Base-by-base conservation (phyloP, 2,329 filamentous ascomycete species). In the Penicillium verrucosum region DNA sequence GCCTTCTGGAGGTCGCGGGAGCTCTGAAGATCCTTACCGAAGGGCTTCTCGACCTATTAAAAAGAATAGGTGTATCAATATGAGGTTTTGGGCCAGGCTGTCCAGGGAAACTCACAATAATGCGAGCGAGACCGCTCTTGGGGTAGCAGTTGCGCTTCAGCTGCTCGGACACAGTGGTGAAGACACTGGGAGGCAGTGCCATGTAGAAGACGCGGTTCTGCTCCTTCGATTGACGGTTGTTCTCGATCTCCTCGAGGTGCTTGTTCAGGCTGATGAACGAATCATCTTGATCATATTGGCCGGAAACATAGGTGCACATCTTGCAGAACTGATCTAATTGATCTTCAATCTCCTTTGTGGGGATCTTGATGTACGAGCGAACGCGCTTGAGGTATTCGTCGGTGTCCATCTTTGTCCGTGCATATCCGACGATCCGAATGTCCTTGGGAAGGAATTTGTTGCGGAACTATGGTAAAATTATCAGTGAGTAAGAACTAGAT, bases 321-420 rank as follows among this genome's bases (percentile, higher is more conserved):
- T 84, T 80, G 80, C 87, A 88, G 80, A 99, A 99, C 58, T 94
- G 89, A 60, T 94, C 86, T 58, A 99, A 83, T 76, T 97, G 92
- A 78, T 96, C 89, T 81, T 99, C 92, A 67, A 95, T 87, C 69
- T 97, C 94, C 82, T 96, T 96, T 67, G 93, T 97, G 16, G 94
- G 94, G 16, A 92, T 94, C 85, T 99, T 97, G 82, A 99, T 99
- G 81, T 97, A 95, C 59, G 92, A 96, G 80, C 89, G 93, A 78
- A 99, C 92, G 67, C 94, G 86, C 79, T 88, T 90, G 73, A 97
- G 84, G 81, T 90, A 97, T 77, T 99, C 94, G 63, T 91, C 87
- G 71, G 93, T 92, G 80, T 97, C 92, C 94, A 99, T 99, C 83
- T 97, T 97, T 68, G 94, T 99, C 75, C 94, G 88, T 70, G 94